A percentile compares a stretch with the other conserved stretches of the same genome.
phyloP scores from a whole-genome alignment of 208 protist species.

The Acanthamoeba royreba region DNA sequence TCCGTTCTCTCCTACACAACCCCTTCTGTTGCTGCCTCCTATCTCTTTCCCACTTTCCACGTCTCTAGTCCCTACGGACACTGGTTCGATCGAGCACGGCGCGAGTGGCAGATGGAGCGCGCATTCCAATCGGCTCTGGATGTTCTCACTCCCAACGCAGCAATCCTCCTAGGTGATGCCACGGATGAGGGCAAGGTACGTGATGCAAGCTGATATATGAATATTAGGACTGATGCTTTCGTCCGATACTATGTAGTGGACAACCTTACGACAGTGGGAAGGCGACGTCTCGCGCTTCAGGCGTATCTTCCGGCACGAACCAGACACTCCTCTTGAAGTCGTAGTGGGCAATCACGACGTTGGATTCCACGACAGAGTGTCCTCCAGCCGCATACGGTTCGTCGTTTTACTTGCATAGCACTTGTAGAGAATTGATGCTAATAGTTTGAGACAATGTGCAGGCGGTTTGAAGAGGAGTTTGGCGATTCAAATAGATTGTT shows the following conservation, averaged over 20 bases:
- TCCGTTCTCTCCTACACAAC: too few relatives aligned
- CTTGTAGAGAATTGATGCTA: too few relatives aligned
- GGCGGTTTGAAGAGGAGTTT: not conserved
- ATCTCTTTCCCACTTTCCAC: too few relatives aligned
- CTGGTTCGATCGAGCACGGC: not conserved
- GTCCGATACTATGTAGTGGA: not conserved
- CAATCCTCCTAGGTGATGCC: constrained; percentile 7
- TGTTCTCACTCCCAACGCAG: not conserved
- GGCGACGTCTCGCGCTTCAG: not conserved
- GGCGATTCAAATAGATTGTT: not conserved
- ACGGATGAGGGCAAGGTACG: constrained; percentile 20
- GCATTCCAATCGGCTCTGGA: not conserved
- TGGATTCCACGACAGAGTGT: constrained; percentile 17
- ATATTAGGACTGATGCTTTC: too few relatives aligned
- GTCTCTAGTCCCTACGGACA: not conserved
- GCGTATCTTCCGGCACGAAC: not conserved
- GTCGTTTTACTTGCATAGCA: not conserved
- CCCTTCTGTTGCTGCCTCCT: too few relatives aligned
- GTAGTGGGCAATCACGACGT: constrained; percentile 40
- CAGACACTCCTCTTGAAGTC: not conserved
- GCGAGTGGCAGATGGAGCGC: constrained; percentile 39
- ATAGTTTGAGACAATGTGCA: too few relatives aligned
- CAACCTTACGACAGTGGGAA: not conserved
- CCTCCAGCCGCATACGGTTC: not conserved
- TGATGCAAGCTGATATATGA: too few relatives aligned